A percentile compares a stretch with the other conserved stretches of the same genome.
These are phyloP conservation scores for Ustilago trichophora DNA, from an alignment of 1,284 basidiomycete genomes.

Conservation along the genomic window DNA sequence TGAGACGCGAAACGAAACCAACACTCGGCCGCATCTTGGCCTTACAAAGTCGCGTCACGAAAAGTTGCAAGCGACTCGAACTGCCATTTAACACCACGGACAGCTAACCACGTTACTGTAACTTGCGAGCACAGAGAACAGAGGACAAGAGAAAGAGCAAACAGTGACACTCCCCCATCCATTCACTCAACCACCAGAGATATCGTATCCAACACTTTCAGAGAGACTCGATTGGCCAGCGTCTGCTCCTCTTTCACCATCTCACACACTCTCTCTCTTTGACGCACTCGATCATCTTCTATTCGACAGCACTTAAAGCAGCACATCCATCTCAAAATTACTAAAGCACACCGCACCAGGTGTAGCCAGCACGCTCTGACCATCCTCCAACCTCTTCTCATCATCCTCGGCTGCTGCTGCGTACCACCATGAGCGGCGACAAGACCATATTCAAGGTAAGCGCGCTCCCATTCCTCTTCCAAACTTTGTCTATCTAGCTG, in stretches of 20 bases:
- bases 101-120: background rate
- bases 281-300: background rate
- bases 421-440: constrained; percentile 31
- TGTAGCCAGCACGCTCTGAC: too few relatives aligned
- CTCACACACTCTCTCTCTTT: background rate
- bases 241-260: background rate
- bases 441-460: constrained; percentile 56
- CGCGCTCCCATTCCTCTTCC: background rate
- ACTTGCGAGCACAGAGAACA: background rate
- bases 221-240: background rate
- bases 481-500: background rate
- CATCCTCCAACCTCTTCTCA: too few relatives aligned
- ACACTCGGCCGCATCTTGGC: constrained; percentile 23
- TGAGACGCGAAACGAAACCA: constrained; percentile 12
- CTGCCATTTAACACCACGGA: constrained; percentile 36
- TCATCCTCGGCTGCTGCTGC: too few relatives aligned
- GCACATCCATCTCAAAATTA: too few relatives aligned
- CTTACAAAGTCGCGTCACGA: constrained; percentile 30
- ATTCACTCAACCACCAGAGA: background rate
- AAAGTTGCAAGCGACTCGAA: background rate
- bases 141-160: background rate
- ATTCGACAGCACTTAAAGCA: too few relatives aligned
- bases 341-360: too few relatives aligned
- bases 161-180: background rate
- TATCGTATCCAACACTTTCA: background rate